These are phyloP conservation scores for Fusarium buharicum DNA, from an alignment of 2,329 filamentous ascomycete genomes.

Conservation along the genomic window DNA sequence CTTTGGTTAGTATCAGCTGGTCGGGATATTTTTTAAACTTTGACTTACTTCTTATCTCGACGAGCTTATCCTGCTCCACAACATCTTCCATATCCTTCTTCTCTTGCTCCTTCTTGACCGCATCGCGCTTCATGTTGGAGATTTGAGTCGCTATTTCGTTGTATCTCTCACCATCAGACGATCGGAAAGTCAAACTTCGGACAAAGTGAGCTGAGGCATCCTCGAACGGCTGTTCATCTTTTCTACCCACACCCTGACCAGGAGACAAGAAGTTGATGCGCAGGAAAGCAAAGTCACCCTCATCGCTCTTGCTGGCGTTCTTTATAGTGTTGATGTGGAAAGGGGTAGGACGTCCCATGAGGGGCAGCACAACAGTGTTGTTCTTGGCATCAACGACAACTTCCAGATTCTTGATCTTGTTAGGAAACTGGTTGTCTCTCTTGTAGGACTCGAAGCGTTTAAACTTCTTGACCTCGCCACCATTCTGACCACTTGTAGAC, in stretches of 20 bases:
- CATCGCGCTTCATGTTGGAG: constrained; percentile 93
- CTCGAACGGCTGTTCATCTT: constrained; percentile 98
- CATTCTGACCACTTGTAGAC: constrained; percentile 84
- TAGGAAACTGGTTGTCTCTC: constrained; percentile 91
- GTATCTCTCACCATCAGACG: constrained; percentile 87
- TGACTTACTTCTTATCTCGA: constrained; percentile 87
- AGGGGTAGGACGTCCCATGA: constrained; percentile 96
- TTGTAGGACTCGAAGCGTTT: constrained; percentile 99
- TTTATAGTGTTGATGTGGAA: constrained; percentile 99
- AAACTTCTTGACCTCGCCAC: constrained; percentile 96
- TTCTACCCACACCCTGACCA: constrained; percentile 94
- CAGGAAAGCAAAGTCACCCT: constrained; percentile 92
- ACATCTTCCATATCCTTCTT: constrained; percentile 99
- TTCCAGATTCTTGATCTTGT: constrained; percentile 82
- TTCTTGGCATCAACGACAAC: constrained; percentile 94
- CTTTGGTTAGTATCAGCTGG: constrained; percentile 52
- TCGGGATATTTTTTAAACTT: not conserved
- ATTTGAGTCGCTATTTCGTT: constrained; percentile 93
- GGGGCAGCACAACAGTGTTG: constrained; percentile 88
- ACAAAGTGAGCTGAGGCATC: constrained; percentile 96
- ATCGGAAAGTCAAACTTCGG: constrained; percentile 93
- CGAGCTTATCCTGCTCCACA: constrained; percentile 96
- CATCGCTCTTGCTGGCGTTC: constrained; percentile 97
- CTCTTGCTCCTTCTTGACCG: constrained; percentile 91
- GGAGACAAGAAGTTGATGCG: constrained; percentile 98